Base-by-base conservation (phyloP, 768 basidiomycete genomes). In the Leucogyrophana mollusca region DNA sequence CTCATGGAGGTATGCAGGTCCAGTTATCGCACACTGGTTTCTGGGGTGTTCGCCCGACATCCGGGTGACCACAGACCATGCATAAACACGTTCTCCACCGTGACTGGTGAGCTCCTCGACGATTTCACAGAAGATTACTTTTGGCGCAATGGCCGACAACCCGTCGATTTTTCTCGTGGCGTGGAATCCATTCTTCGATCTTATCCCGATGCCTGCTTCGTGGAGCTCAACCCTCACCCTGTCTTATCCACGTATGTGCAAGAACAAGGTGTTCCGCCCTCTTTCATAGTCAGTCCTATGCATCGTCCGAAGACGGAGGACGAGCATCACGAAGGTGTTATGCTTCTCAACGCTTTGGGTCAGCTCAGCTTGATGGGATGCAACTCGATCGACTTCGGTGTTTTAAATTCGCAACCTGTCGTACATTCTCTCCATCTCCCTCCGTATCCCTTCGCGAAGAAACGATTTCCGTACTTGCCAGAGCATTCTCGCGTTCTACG, bases 191-290 rank as follows among this genome's bases (percentile, higher is more conserved):
- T 73, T 9, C 38, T 3, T 23, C 47, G 11, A 49, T 52, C 3
- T 30, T 45, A 18, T 61, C 5, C 60, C 3, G 45, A 51, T 6
- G 51, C 66, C 13, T 57, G 56, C 11, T 70, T 70, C 46, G 47
- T 74, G 11, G 73, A 74, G 49, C 56, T 75, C 7, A 49, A 57
- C 4, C 68, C 71, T 10, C 73, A 73, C 50, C 73, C 73, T 5
- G 70, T 64, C 2, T 60, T 73, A 2, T 50, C 66, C 2, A 53
- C 60, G 11, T 73, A 71, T 42, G 39, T 73, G 33, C 45, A 52
- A 1, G 50, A 49, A 1, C 47, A 64, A 34, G 60, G 52, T 0
- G 49, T 53, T 3, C 48, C 53, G n/a, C 17, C 40, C 23, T 32
- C 37, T 17, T 7, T 40, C 2, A 55, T 67, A 3, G 22, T 64